Evolutionary conservation across 2,329 filamentous ascomycete genomes (phyloP).

Genomic region (Aspergillus intermedius): DNA sequence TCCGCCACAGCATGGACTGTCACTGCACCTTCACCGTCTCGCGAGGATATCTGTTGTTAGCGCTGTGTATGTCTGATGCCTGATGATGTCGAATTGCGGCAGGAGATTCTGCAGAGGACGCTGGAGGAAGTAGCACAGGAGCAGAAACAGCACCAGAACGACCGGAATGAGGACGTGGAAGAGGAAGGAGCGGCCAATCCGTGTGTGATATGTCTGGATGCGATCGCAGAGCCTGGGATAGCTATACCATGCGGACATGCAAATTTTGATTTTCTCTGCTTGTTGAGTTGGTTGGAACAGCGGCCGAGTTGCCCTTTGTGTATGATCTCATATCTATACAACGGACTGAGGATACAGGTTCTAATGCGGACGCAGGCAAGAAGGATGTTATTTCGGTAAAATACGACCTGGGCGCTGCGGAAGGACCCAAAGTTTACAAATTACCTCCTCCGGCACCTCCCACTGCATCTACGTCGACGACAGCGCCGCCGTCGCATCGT

Average conservation of each 20-base stretch:
- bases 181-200: constrained; percentile 38
- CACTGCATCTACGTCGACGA: background rate
- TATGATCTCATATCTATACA: constrained; percentile 29
- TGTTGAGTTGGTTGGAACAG: constrained; percentile 73
- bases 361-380: constrained; percentile 39
- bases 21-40: background rate
- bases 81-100: constrained; percentile 36
- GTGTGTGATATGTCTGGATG: constrained; percentile 84
- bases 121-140: constrained; percentile 38
- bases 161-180: constrained; percentile 7
- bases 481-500: constrained; percentile 2
- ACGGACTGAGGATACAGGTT: background rate
- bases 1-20: too few relatives aligned
- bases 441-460: constrained; percentile 35
- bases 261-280: constrained; percentile 79
- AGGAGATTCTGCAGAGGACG: constrained; percentile 40
- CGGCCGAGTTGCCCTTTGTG: constrained; percentile 73
- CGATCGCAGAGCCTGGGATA: constrained; percentile 63
- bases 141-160: background rate
- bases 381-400: constrained; percentile 53
- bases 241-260: constrained; percentile 71
- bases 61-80: constrained; percentile 22
- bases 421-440: constrained; percentile 53
- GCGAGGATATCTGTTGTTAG: background rate
- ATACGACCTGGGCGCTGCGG: constrained; percentile 54